Conservation (phyloP, 495 filamentous ascomycete genomes). For the Sphaerosporella brunnea region DNA sequence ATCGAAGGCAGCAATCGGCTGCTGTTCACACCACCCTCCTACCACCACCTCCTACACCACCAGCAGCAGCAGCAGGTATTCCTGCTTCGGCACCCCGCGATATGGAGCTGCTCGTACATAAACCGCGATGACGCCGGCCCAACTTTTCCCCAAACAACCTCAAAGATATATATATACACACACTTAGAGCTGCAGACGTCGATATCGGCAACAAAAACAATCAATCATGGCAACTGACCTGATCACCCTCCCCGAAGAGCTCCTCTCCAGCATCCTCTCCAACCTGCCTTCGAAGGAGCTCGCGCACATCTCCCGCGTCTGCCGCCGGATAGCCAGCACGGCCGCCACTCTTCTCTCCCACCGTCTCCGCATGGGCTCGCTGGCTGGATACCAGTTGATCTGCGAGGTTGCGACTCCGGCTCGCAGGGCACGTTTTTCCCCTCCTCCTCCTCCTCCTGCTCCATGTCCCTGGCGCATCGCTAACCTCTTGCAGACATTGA, state of each 20-base stretch:
- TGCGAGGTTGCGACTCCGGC: slow-evolving; percentile 18
- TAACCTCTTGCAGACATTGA: background rate
- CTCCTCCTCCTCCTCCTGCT: background rate
- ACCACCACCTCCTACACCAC: too few relatives aligned
- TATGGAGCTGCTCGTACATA: too few relatives aligned
- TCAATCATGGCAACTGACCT: too few relatives aligned
- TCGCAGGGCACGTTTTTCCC: slow-evolving; percentile 7
- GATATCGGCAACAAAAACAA: too few relatives aligned
- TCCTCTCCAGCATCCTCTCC: slow-evolving; percentile 14
- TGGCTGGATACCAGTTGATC: slow-evolving; percentile 13
- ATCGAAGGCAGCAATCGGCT: too few relatives aligned
- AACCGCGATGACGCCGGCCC: too few relatives aligned
- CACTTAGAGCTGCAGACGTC: too few relatives aligned
- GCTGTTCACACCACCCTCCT: too few relatives aligned
- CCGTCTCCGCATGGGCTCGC: slow-evolving; percentile 7
- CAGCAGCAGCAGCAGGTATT: too few relatives aligned
- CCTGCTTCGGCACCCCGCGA: too few relatives aligned
- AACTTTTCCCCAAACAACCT: too few relatives aligned
- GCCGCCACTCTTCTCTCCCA: slow-evolving; percentile 8
- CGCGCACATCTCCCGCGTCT: slow-evolving; percentile 5
- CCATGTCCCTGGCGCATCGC: background rate
- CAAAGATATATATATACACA: too few relatives aligned
- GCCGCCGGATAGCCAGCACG: slow-evolving; percentile 2
- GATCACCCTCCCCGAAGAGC: slow-evolving; percentile 15
- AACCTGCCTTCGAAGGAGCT: slow-evolving; percentile 14